Evolutionary conservation across 2,329 filamentous ascomycete species (phyloP).

Genomic region (Phyllosticta paracitricarpa): DNA sequence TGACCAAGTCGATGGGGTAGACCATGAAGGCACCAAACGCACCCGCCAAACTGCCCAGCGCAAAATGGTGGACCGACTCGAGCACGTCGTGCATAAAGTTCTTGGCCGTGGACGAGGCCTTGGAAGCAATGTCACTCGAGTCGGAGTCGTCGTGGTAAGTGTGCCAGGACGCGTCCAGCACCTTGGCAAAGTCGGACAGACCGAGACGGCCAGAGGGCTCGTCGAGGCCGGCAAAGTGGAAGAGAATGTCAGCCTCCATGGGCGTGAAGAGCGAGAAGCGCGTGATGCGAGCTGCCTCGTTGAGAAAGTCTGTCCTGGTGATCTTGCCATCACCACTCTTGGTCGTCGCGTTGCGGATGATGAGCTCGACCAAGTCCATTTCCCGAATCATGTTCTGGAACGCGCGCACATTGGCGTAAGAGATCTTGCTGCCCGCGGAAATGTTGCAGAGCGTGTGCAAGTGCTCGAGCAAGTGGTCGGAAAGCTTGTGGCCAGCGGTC

Average conservation of each 20-base stretch:
- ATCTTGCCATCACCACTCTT: constrained; percentile 88
- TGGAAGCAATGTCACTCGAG: constrained; percentile 36
- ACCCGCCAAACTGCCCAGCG: constrained; percentile 77
- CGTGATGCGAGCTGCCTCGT: constrained; percentile 82
- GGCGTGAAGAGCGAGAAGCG: constrained; percentile 94
- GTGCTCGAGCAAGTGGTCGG: constrained; percentile 87
- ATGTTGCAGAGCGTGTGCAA: constrained; percentile 93
- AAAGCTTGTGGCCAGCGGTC: constrained; percentile 91
- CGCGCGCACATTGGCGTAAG: constrained; percentile 91
- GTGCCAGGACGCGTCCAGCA: constrained; percentile 88
- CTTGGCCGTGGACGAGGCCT: constrained; percentile 46
- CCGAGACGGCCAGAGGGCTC: constrained; percentile 77
- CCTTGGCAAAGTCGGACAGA: constrained; percentile 81
- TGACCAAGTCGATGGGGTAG: constrained; percentile 96
- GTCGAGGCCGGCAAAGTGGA: constrained; percentile 93
- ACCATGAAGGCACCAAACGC: constrained; percentile 99
- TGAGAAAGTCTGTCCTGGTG: constrained; percentile 84
- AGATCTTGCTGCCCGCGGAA: constrained; percentile 81
- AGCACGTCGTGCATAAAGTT: constrained; percentile 54
- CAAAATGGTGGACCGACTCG: constrained; percentile 84
- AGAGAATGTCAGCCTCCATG: constrained; percentile 97
- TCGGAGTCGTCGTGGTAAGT: constrained; percentile 46
- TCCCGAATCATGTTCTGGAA: constrained; percentile 98
- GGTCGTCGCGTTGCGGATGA: constrained; percentile 74
- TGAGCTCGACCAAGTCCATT: constrained; percentile 94